Conservation (phyloP, 2,329 filamentous ascomycete species). For the Colletotrichum lini region DNA sequence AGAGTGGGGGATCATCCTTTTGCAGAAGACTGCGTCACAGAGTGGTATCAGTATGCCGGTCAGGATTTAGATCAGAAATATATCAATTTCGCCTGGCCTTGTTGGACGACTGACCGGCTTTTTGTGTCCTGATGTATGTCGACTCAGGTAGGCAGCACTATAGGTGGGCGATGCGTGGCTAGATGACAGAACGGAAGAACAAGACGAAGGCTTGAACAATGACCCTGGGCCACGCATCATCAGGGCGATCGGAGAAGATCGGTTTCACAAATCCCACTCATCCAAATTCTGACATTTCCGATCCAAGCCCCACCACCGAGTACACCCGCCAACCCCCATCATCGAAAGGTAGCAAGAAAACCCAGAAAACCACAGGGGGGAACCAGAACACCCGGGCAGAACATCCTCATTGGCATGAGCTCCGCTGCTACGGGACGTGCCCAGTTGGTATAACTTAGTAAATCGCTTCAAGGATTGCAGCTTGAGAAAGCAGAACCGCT, state of each 20-base stretch:
- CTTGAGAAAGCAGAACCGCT: not conserved
- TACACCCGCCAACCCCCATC: not conserved
- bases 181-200: not conserved
- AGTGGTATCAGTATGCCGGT: too few relatives aligned
- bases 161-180: too few relatives aligned
- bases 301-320: not conserved
- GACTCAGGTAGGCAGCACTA: too few relatives aligned
- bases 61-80: too few relatives aligned
- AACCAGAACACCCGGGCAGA: not conserved
- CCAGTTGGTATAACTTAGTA: not conserved
- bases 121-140: too few relatives aligned
- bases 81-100: too few relatives aligned
- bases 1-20: not conserved
- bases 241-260: not conserved
- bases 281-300: not conserved
- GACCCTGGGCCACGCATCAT: not conserved
- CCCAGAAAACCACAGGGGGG: not conserved
- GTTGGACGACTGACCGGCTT: too few relatives aligned
- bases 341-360: not conserved
- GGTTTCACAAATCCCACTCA: not conserved
- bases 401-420: constrained; percentile 8
- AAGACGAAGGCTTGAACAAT: not conserved
- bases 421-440: not conserved
- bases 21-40: too few relatives aligned
- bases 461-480: not conserved